A percentile compares a stretch with the other conserved stretches of the same genome.
phyloP scores from a whole-genome alignment of 345 rosid species.

The Aegle marmelos region DNA sequence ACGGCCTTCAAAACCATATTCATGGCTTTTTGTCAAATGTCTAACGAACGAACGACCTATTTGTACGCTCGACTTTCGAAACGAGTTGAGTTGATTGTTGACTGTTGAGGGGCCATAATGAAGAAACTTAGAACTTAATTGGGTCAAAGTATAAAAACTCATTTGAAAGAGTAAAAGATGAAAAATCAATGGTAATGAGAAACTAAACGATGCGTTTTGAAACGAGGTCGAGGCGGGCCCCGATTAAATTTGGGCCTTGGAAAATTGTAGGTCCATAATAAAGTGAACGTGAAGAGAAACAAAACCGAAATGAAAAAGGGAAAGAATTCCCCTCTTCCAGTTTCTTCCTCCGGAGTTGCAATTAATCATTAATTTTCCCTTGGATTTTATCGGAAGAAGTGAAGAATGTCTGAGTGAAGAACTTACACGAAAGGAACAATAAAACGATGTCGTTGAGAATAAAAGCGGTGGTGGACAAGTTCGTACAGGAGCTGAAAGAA shows the following conservation, averaged over 20 bases:
- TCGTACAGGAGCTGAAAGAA: slow-evolving; percentile 93
- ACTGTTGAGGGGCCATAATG: background rate
- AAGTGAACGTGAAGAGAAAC: background rate
- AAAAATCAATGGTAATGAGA: background rate
- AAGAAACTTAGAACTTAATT: background rate
- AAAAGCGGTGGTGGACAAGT: slow-evolving; percentile 88
- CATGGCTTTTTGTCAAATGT: background rate
- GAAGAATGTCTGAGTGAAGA: no score
- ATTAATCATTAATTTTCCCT: background rate
- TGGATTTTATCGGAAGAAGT: background rate
- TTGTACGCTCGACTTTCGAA: background rate
- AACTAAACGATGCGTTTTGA: background rate
- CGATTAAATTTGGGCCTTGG: background rate
- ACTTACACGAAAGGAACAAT: no score
- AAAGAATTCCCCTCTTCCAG: background rate
- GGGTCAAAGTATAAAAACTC: background rate
- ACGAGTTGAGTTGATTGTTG: no score
- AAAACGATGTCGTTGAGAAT: slow-evolving; percentile 76
- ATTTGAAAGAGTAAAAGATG: background rate
- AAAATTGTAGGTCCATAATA: background rate
- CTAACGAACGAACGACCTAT: background rate
- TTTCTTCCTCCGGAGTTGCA: background rate
- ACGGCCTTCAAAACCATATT: slow-evolving; percentile 11
- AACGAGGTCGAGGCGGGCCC: background rate
- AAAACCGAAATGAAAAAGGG: background rate